phyloP scores from a whole-genome alignment of 2,329 filamentous ascomycete species.

The Sclerotinia borealis region DNA sequence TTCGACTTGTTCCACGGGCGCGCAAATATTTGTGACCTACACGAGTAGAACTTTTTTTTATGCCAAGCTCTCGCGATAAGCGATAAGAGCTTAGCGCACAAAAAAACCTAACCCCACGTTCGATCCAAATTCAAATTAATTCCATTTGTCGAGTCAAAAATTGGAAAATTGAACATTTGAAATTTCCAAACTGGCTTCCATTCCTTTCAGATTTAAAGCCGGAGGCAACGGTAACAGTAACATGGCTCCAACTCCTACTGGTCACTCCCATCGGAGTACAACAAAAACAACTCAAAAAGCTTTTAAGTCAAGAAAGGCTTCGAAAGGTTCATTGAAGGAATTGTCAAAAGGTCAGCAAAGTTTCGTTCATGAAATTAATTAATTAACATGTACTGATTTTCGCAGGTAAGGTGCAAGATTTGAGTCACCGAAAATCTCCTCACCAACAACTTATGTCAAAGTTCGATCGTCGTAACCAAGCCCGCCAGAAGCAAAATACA shows the following conservation, averaged over 20 bases:
- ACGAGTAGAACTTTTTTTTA: slow-evolving; percentile 8
- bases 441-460: slow-evolving; percentile 98
- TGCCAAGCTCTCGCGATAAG: slow-evolving; percentile 9
- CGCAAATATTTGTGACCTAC: slow-evolving; percentile 6
- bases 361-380: slow-evolving; percentile 6
- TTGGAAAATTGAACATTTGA: slow-evolving; percentile 1
- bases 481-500: slow-evolving; percentile 77
- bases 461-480: slow-evolving; percentile 89
- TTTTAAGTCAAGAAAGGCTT: slow-evolving; percentile 88
- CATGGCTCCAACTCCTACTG: slow-evolving; percentile 65
- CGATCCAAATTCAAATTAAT: slow-evolving; percentile 1
- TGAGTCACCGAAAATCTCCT: slow-evolving; percentile 75
- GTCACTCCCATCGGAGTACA: slow-evolving; percentile 85
- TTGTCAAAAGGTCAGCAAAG: slow-evolving; percentile 65
- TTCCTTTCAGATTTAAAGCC: slow-evolving; percentile 86
- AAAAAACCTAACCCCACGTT: slow-evolving; percentile 8
- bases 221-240: slow-evolving; percentile 59
- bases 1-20: neutral
- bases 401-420: slow-evolving; percentile 69
- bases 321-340: slow-evolving; percentile 82
- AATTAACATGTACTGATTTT: slow-evolving; percentile 14
- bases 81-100: slow-evolving; percentile 18
- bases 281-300: slow-evolving; percentile 84
- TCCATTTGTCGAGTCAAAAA: neutral
- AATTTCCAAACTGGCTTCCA: slow-evolving; percentile 53